These are phyloP conservation scores for Blastobotrys indianensis DNA, from an alignment of 1,139 yeast genomes.

Conservation along the genomic window DNA sequence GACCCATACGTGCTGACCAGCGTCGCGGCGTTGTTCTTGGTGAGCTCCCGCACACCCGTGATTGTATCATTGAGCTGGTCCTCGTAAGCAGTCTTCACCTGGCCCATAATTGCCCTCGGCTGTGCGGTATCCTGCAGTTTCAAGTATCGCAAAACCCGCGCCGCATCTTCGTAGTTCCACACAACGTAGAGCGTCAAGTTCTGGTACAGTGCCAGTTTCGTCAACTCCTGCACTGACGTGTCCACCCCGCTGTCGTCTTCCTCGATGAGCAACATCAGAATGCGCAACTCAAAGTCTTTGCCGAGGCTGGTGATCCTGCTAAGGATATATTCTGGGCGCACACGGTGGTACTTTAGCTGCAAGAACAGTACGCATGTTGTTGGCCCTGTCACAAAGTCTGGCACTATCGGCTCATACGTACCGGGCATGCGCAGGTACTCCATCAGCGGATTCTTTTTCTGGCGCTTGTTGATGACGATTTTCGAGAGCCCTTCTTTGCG, in stretches of 20 bases:
- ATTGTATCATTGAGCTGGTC: conserved; percentile 48
- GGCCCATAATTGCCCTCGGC: conserved; percentile 40
- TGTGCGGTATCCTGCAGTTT: conserved; percentile 32
- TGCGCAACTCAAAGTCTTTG: conserved; percentile 46
- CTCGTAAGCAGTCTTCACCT: conserved; percentile 41
- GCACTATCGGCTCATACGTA: conserved; percentile 41
- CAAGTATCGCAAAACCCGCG: conserved; percentile 51
- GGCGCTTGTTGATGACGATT: conserved; percentile 47
- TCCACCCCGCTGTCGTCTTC: conserved; percentile 53
- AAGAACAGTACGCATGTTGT: conserved; percentile 65
- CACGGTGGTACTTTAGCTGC: conserved; percentile 70
- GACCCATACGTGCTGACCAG: conserved; percentile 50
- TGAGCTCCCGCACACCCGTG: conserved; percentile 49
- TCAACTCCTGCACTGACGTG: conserved; percentile 61
- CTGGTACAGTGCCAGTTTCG: conserved; percentile 55
- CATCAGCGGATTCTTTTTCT: conserved; percentile 56
- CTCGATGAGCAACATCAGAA: conserved; percentile 71
- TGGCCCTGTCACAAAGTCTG: conserved; percentile 62
- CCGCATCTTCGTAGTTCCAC: conserved; percentile 85
- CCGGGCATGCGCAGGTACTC: conserved; percentile 45
- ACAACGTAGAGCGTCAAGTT: conserved; percentile 64
- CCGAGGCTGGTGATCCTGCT: conserved; percentile 57
- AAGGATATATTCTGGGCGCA: conserved; percentile 83
- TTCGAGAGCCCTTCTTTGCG: conserved; percentile 23
- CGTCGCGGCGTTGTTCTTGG: conserved; percentile 55